phyloP scores from a whole-genome alignment of 1,284 basidiomycete genomes.

The Exsudoporus floridanus region DNA sequence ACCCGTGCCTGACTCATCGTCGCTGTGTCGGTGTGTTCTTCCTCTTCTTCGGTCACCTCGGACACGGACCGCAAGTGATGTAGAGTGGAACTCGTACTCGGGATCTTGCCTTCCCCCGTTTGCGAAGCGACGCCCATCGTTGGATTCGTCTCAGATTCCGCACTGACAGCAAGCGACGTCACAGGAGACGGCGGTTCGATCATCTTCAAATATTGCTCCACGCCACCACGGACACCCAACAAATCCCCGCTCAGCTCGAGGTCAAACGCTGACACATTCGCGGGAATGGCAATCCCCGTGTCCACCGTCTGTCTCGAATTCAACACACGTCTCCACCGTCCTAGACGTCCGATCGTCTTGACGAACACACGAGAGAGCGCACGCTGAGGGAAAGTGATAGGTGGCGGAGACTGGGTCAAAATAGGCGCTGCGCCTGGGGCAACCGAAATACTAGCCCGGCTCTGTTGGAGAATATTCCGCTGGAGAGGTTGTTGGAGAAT shows the following conservation, averaged over 20 bases:
- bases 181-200: constrained; percentile 40
- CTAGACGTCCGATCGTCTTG: constrained; percentile 77
- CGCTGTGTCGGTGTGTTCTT: constrained; percentile 20
- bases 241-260: constrained; percentile 62
- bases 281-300: constrained; percentile 45
- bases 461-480: constrained; percentile 43
- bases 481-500: constrained; percentile 41
- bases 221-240: constrained; percentile 57
- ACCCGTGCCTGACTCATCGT: constrained; percentile 11
- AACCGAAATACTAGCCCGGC: constrained; percentile 32
- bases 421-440: constrained; percentile 22
- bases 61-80: constrained; percentile 33
- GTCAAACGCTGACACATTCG: constrained; percentile 66
- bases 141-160: constrained; percentile 8
- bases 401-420: constrained; percentile 41
- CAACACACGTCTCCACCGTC: constrained; percentile 78
- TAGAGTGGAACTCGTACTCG: constrained; percentile 1
- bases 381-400: constrained; percentile 58
- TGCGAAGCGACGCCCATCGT: not conserved
- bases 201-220: constrained; percentile 66
- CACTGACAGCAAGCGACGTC: constrained; percentile 1
- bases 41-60: constrained; percentile 35
- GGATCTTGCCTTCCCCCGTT: constrained; percentile 9
- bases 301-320: constrained; percentile 50
- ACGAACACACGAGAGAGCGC: constrained; percentile 74